Evolutionary conservation across 202 grass and related monocot genomes (phyloP).

Genomic region (Dendrocalamus latiflorus): DNA sequence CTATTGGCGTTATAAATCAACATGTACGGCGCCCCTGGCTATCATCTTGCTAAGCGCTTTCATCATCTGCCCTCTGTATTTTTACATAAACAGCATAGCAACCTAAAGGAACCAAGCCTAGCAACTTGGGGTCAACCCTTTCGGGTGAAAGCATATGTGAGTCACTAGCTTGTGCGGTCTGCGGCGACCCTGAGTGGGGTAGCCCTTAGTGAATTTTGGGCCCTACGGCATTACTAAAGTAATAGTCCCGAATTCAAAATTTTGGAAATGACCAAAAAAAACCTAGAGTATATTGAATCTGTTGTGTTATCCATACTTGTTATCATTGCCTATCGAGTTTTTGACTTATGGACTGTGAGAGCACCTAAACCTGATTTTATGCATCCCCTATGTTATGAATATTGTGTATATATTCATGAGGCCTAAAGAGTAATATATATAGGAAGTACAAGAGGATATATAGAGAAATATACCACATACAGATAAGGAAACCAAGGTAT

Average conservation of each 20-base stretch:
- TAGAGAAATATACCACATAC: no score
- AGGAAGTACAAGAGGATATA: no score
- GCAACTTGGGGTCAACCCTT: background rate
- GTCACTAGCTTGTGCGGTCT: background rate
- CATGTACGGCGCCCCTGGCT: no score
- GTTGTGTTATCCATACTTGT: background rate
- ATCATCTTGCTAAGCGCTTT: no score
- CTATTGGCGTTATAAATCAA: no score
- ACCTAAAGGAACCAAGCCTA: background rate
- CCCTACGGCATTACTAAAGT: background rate
- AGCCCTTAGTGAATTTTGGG: background rate
- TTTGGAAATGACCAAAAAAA: background rate
- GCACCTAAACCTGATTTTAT: background rate
- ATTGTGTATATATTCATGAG: no score
- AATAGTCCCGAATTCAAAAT: background rate
- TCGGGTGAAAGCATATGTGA: background rate
- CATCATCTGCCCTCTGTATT: no score
- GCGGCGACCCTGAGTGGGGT: background rate
- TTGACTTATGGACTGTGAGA: background rate
- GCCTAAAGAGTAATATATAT: no score
- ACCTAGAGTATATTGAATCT: background rate
- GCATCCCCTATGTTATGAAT: background rate
- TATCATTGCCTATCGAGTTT: background rate
- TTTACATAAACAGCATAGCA: background rate
- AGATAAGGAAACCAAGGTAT: no score